These are phyloP conservation scores for Ophiostoma sp. DNA, from an alignment of 2,329 filamentous ascomycete species.

Conservation along the genomic window DNA sequence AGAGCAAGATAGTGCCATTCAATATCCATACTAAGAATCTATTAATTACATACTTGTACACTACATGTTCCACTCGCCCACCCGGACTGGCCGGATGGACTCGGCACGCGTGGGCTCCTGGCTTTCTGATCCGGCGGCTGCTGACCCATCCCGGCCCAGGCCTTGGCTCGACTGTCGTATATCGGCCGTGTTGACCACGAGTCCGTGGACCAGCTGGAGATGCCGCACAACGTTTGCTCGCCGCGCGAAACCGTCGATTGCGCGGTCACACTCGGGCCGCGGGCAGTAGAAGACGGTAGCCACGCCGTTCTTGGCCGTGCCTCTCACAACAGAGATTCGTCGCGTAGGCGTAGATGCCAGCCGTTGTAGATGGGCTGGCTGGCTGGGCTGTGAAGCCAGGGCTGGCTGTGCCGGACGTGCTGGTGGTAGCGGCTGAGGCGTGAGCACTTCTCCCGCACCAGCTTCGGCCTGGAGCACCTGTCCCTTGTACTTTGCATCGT, in stretches of 20 bases:
- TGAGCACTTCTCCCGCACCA: too few relatives aligned
- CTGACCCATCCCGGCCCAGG: not conserved
- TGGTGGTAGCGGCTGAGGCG: too few relatives aligned
- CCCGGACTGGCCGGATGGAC: too few relatives aligned
- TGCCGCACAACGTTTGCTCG: constrained; percentile 39
- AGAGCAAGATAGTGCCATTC: too few relatives aligned
- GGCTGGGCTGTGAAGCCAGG: too few relatives aligned
- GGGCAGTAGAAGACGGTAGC: constrained; percentile 26
- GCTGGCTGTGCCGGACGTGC: too few relatives aligned
- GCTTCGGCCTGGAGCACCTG: not conserved
- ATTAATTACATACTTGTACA: not conserved
- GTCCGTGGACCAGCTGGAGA: constrained; percentile 39
- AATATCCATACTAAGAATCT: too few relatives aligned
- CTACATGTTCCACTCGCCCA: not conserved
- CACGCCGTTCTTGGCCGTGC: not conserved
- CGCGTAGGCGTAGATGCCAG: not conserved
- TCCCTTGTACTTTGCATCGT: not conserved
- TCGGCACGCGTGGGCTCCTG: too few relatives aligned
- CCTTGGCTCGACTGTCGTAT: not conserved
- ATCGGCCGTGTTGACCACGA: not conserved
- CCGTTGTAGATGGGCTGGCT: not conserved
- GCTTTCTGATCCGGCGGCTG: too few relatives aligned
- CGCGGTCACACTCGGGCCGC: constrained; percentile 35
- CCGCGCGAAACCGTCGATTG: constrained; percentile 36
- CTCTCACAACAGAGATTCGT: not conserved